Base-by-base conservation (phyloP, 2,329 filamentous ascomycete species). In the Acrocalymma vagum region DNA sequence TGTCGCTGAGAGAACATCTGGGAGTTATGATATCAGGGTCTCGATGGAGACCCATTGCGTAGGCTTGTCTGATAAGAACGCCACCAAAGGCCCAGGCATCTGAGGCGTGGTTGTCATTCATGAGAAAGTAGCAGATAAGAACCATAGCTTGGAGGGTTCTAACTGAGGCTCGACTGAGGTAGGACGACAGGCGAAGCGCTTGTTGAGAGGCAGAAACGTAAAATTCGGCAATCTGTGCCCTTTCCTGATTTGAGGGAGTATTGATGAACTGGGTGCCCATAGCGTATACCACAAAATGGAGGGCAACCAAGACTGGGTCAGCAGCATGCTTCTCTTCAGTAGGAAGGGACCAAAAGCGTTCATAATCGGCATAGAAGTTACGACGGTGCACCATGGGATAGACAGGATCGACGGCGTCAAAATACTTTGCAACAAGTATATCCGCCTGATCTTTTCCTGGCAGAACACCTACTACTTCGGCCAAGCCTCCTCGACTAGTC, bases 71-170 rank as follows among this genome's bases (percentile, higher is more conserved):
- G 51, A 90, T 84, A 15, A 90, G 69, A 17, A 93, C 85, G 5
- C 88, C 88, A 0, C 86, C 86, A 74, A 91, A 93, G 0, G 87
- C 85, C 84, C 88, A 93, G 1, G 88, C 88, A 62, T 93, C 88
- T 0, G 86, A 88, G 4, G 87, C 87, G 57, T 92, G 88, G 57
- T 91, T 91, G 66, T 93, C 88, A 58, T 93, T 93, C 73, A 92
- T 91, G 23, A 93, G 75, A 55, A 93, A 93, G 62, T 92, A 92
- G 0, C 84, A 85, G 44, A 91, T 84, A n/a, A 93, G 71, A 0
- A 91, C 85, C 87, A 92, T 92, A 29, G 88, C 83, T 66, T 90
- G 87, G 21, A 92, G 83, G 1, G 87, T 88, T 16, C 83, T 77
- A 33, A 90, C 77, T 0, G 86, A 88, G 2, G 87, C 86, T 29